A percentile compares a stretch with the other conserved stretches of the same genome.
phyloP scores from a whole-genome alignment of 495 filamentous ascomycete species.

The Platismatia glauca region DNA sequence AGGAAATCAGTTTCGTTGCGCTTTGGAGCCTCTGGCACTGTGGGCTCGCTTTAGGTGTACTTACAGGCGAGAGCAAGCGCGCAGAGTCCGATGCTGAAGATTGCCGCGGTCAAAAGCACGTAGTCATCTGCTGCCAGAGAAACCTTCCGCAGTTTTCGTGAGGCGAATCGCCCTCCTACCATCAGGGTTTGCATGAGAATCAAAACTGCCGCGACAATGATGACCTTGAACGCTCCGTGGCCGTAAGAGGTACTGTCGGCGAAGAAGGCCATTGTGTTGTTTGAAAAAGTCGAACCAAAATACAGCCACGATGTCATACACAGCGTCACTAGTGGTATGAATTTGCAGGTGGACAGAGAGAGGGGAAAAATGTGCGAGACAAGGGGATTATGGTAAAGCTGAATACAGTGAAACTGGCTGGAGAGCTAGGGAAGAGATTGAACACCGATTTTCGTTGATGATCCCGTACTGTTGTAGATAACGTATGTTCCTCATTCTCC shows the following conservation, averaged over 20 bases:
- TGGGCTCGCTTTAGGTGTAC: background rate
- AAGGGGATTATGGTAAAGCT: background rate
- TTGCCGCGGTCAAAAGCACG: slow-evolving; percentile 26
- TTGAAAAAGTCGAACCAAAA: background rate
- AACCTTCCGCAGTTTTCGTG: slow-evolving; percentile 25
- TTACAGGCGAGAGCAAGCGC: slow-evolving; percentile 21
- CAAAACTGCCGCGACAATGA: slow-evolving; percentile 18
- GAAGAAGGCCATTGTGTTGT: slow-evolving; percentile 5
- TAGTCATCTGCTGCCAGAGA: slow-evolving; percentile 27
- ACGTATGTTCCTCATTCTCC: background rate
- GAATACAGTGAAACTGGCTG: background rate
- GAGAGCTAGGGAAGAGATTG: background rate
- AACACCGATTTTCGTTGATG: background rate
- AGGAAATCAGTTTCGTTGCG: background rate
- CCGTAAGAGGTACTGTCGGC: slow-evolving; percentile 19
- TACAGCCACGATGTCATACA: background rate
- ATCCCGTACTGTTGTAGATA: background rate
- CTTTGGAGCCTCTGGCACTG: background rate
- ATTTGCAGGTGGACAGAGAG: background rate
- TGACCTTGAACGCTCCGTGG: slow-evolving; percentile 22
- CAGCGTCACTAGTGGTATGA: background rate
- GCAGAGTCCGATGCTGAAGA: slow-evolving; percentile 18
- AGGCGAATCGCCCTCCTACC: slow-evolving; percentile 28
- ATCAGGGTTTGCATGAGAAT: slow-evolving; percentile 25
- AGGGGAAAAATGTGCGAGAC: background rate